A percentile compares a stretch with the other conserved stretches of the same genome.
Conservation (phyloP, 208 protist species). For the Naegleria lovaniensis region DNA sequence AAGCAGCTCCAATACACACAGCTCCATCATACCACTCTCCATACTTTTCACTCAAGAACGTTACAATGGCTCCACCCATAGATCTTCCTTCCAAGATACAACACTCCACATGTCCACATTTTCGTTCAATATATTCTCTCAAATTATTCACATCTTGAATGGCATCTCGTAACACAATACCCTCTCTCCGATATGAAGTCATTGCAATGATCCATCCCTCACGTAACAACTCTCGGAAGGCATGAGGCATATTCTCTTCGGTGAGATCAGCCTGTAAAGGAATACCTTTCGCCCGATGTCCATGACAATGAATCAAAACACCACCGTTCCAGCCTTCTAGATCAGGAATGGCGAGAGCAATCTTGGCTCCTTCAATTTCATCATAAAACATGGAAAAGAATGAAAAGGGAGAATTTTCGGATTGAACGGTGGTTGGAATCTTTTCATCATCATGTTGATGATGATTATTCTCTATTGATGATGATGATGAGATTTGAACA, state of each 20-base stretch:
- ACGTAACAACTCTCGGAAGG: background rate
- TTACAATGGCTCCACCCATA: background rate
- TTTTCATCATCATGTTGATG: too few relatives aligned
- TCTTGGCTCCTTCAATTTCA: background rate
- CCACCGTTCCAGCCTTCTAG: background rate
- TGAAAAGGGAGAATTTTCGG: too few relatives aligned
- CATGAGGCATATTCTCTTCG: background rate
- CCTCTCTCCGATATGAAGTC: background rate
- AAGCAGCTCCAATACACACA: slow-evolving; percentile 2
- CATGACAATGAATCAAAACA: background rate
- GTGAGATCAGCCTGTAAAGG: background rate
- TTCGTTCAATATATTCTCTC: background rate
- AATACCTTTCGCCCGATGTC: background rate
- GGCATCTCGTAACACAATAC: background rate
- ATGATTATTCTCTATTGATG: too few relatives aligned
- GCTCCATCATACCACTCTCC: background rate
- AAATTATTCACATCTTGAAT: background rate
- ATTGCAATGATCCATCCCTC: background rate
- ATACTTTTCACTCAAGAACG: background rate
- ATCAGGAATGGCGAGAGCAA: background rate
- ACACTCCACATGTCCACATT: background rate
- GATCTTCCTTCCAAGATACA: slow-evolving; percentile 6
- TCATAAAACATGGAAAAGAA: background rate
- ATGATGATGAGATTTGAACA: too few relatives aligned
- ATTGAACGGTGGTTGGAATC: too few relatives aligned